Percentiles rank a stretch among this genome's conserved stretches.
Conservation (phyloP, 2,329 filamentous ascomycete genomes). For the Aspergillus melleus region DNA sequence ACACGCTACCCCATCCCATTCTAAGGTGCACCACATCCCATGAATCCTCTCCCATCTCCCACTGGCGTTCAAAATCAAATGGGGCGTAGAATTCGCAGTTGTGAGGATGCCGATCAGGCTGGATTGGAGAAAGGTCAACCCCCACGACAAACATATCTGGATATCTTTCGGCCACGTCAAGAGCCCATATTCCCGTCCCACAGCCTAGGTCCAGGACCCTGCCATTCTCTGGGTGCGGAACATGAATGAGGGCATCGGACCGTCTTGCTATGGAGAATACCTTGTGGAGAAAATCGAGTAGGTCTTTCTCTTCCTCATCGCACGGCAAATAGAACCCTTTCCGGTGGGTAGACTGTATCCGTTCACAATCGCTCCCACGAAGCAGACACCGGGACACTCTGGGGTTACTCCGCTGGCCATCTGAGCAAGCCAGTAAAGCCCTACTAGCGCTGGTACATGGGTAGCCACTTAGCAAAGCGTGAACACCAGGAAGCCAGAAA, state of each 20-base stretch:
- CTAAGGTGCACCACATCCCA: slow-evolving; percentile 5
- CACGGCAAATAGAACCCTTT: not conserved
- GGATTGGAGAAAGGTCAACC: not conserved
- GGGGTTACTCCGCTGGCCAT: not conserved
- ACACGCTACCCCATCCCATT: slow-evolving; percentile 3
- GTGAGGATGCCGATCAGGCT: not conserved
- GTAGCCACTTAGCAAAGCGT: not conserved
- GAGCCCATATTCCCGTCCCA: slow-evolving; percentile 2
- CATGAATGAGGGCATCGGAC: not conserved
- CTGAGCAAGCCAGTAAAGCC: not conserved
- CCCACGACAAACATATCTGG: not conserved
- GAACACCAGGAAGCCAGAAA: not conserved
- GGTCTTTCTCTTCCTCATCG: not conserved
- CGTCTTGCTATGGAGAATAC: not conserved
- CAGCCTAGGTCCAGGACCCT: slow-evolving; percentile 1
- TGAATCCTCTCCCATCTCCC: not conserved
- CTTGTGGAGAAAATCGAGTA: not conserved
- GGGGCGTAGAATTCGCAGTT: slow-evolving; percentile 1
- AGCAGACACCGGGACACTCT: not conserved
- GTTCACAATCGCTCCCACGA: not conserved
- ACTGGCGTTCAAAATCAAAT: slow-evolving; percentile 1
- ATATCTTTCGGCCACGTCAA: not conserved
- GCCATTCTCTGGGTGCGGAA: not conserved
- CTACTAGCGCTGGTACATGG: not conserved
- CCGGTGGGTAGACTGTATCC: not conserved